Evolutionary conservation across 768 basidiomycete genomes (phyloP).

Genomic region (Podaxis sp.): DNA sequence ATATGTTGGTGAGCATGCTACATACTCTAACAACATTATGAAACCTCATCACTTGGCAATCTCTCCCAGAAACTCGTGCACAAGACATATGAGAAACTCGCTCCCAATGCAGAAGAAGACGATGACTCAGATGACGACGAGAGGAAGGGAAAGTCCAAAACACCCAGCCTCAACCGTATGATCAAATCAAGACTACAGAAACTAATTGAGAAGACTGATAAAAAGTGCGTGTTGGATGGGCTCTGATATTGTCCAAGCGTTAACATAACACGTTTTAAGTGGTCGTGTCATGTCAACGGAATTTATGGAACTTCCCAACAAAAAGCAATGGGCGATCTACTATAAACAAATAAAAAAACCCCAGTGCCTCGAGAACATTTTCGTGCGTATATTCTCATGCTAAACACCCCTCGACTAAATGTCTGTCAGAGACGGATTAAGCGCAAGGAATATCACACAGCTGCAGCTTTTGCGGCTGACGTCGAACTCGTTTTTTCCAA

Average conservation of each 20-base stretch:
- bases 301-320: slow-evolving; percentile 85
- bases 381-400: slow-evolving; percentile 45
- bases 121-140: slow-evolving; percentile 37
- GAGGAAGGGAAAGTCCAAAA: slow-evolving; percentile 52
- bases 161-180: slow-evolving; percentile 62
- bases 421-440: slow-evolving; percentile 71
- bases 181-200: slow-evolving; percentile 73
- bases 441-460: slow-evolving; percentile 70
- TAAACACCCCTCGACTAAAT: slow-evolving; percentile 13
- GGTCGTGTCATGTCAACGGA: slow-evolving; percentile 67
- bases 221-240: slow-evolving; percentile 47
- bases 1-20: slow-evolving; percentile 63
- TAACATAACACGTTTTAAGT: slow-evolving; percentile 32
- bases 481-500: slow-evolving; percentile 91
- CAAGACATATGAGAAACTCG: slow-evolving; percentile 48
- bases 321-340: slow-evolving; percentile 76
- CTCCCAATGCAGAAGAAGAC: slow-evolving; percentile 38
- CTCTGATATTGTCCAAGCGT: neutral
- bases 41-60: slow-evolving; percentile 7
- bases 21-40: neutral
- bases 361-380: slow-evolving; percentile 75
- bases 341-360: slow-evolving; percentile 80
- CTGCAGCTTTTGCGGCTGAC: slow-evolving; percentile 77
- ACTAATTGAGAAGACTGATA: slow-evolving; percentile 69
- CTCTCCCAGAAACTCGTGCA: slow-evolving; percentile 46